phyloP scores from a whole-genome alignment of 805 yeast genomes.

The Candida coquimbonensis region DNA sequence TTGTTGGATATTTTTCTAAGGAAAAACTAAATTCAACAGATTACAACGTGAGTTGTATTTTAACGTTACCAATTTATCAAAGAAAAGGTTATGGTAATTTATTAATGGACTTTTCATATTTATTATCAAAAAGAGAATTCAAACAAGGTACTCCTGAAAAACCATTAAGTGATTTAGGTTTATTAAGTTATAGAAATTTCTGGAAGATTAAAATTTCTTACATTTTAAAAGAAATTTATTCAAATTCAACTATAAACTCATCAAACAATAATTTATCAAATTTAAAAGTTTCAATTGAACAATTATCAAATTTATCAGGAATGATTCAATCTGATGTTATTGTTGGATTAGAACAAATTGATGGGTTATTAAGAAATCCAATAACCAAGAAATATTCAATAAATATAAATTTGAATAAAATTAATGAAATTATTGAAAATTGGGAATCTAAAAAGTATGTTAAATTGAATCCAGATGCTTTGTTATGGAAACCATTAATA shows the following conservation, averaged over 20 bases:
- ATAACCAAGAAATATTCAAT: slow-evolving; percentile 43
- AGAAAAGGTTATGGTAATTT: slow-evolving; percentile 85
- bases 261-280: not conserved
- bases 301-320: slow-evolving; percentile 65
- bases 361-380: slow-evolving; percentile 47
- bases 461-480: slow-evolving; percentile 40
- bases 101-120: slow-evolving; percentile 82
- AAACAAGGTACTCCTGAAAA: slow-evolving; percentile 92
- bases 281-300: slow-evolving; percentile 44
- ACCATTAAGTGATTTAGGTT: slow-evolving; percentile 83
- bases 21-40: slow-evolving; percentile 67
- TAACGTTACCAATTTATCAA: slow-evolving; percentile 84
- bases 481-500: slow-evolving; percentile 80
- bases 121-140: slow-evolving; percentile 66
- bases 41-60: slow-evolving; percentile 84
- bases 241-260: not conserved
- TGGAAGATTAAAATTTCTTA: slow-evolving; percentile 70
- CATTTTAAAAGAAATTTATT: slow-evolving; percentile 17
- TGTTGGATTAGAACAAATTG: slow-evolving; percentile 75
- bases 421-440: slow-evolving; percentile 35
- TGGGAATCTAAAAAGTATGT: slow-evolving; percentile 53
- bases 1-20: slow-evolving; percentile 93
- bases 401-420: slow-evolving; percentile 37
- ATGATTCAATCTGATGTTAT: slow-evolving; percentile 84
- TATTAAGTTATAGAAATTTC: slow-evolving; percentile 76